Base-by-base conservation (phyloP, 306 rosid genomes). In the Castanea sativa region DNA sequence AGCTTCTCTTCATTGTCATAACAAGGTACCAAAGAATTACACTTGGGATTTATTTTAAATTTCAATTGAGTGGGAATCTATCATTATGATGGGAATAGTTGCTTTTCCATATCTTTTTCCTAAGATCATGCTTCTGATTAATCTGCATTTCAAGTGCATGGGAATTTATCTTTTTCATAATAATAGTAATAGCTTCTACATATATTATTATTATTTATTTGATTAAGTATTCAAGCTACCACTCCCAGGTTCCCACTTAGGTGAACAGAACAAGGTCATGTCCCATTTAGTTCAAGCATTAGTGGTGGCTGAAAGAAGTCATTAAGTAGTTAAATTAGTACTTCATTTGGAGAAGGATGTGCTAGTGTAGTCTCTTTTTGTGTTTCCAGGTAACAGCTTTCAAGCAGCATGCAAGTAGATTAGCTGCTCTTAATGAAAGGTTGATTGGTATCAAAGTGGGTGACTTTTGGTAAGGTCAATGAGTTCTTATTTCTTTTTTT, bases 361-460 rank as follows among this genome's bases (percentile, higher is more conserved):
- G 52, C 79, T 73, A 75, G 30, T 67, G 69, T 75, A 43, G 71
- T 33, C 45, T 79, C 82, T 76, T 77, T 20, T 82, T 78, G 63
- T 78, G 41, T 86, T 82, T 83, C 69, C 85, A 95, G 99, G 97
- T 95, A 49, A 93, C 99, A 43, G 94, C 89, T 81, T 93, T 83
- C 86, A 95, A 95, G 93, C 89, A 85, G 89, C 89, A 73, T 78
- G 94, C 99, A 41, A 81, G 85, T 79, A 88, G 88, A 78, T 82
- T 95, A 83, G 97, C 98, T 60, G 90, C 97, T 81, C 98, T 95
- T 58, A 95, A 95, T 65, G 83, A 86, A 75, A 91, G 92, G 87
- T 83, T 95, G 87, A 90, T 93, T 81, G 96, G 97, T 79, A 91
- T 95, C 75, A 91, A 89, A 90, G 87, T 93, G 27, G 97, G 99